A percentile compares a stretch with the other conserved stretches of the same genome.
Conservation (phyloP, 345 rosid species). For the Kernera saxatilis region DNA sequence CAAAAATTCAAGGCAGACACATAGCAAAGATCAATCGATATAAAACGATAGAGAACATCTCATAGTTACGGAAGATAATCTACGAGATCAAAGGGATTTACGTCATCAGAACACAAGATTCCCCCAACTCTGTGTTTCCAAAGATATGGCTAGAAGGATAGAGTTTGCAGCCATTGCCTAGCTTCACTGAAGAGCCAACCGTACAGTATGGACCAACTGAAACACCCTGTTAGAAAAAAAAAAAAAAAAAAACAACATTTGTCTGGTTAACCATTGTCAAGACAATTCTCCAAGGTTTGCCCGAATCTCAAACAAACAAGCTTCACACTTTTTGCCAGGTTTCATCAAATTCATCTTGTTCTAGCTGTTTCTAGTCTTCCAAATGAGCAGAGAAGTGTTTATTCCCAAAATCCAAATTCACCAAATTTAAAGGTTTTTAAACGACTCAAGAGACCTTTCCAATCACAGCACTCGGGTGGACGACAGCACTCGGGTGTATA, state of each 20-base stretch:
- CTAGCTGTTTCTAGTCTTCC: not conserved
- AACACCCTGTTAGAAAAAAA: slow-evolving; percentile 46
- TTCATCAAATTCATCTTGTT: not conserved
- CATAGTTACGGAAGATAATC: not conserved
- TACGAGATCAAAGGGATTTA: slow-evolving; percentile 35
- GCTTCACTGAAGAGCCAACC: slow-evolving; percentile 68
- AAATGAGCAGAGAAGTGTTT: not conserved
- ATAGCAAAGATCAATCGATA: not conserved
- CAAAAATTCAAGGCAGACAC: slow-evolving; percentile 23
- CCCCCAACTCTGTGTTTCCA: slow-evolving; percentile 74
- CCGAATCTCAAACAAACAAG: slow-evolving; percentile 16
- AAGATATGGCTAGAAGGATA: slow-evolving; percentile 73
- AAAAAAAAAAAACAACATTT: not conserved
- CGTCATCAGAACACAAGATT: slow-evolving; percentile 75
- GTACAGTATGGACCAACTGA: slow-evolving; percentile 81
- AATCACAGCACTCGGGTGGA: slow-evolving; percentile 72
- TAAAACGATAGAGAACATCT: not conserved
- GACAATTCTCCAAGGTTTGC: not conserved
- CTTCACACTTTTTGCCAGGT: not conserved
- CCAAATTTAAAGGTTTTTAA: not conserved
- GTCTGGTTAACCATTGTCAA: not conserved
- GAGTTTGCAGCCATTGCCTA: slow-evolving; percentile 69
- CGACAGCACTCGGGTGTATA: slow-evolving; percentile 65
- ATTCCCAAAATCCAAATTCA: not conserved
- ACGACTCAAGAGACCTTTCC: slow-evolving; percentile 56